Base-by-base conservation (phyloP, 2,329 filamentous ascomycete species). In the Fusarium solani-melongenae region DNA sequence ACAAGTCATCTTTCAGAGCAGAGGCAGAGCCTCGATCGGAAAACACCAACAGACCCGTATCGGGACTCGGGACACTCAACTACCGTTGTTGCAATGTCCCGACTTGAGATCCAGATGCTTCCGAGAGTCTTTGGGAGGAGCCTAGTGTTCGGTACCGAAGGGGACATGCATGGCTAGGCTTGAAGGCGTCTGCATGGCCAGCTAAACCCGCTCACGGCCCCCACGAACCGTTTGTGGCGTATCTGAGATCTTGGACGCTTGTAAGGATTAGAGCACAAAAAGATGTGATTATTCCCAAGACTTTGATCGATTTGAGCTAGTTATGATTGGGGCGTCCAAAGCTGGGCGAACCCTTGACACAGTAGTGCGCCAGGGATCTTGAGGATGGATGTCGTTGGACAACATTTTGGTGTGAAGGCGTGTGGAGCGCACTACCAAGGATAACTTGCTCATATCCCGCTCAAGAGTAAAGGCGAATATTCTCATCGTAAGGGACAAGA, bases 361-460 rank as follows among this genome's bases (percentile, higher is more conserved):
- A 53, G 59, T 62, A 62, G 44, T 34, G 46, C 14, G 31, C 38
- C 64, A 69, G 39, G 71, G 71, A 60, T 63, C 44, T 55, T 27
- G 22, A 39, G 59, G 24, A 27, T 39, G 41, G 41, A 46, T 15
- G 29, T 57, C 36, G 60, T 51, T 55, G 51, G 59, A 27, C 56
- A 57, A 56, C 56, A 66, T 66, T 66, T 62, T 49, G 20, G 24
- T 41, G 17, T 44, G 14, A 41, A 10, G 53, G 15, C 12, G 39
- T 61, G 67, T 65, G 69, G 69, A 72, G 70, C 33, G 59, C 44
- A 41, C 41, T 49, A 38, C 38, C 39, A 59, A 57, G 56, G 68
- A 75, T 70, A 74, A 74, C 72, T 74, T 74, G 72, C 72, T 74
- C 72, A 74, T 70, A 74, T 74, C 33, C 62, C 59, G 31, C 72